Base-by-base conservation (phyloP, 1,139 yeast genomes). In the Pneumocystis oryctolagi region DNA sequence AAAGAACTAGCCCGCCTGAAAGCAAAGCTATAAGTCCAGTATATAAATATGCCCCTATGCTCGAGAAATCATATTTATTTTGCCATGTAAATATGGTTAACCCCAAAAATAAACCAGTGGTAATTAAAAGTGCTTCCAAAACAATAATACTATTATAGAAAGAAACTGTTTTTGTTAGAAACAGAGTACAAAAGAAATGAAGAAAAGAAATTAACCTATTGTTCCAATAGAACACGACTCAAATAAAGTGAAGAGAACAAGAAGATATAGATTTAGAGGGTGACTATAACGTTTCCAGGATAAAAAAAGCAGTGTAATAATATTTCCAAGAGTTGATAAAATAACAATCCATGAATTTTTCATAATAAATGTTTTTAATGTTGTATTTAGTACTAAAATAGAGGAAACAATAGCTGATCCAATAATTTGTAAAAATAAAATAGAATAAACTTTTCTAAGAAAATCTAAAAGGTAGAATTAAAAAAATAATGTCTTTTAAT, bases 61-160 rank as follows among this genome's bases (percentile, higher is more conserved):
- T 79, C 14, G 85, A 81, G 71, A 86, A 83, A 72, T 88, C 95
- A 70, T 87, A 87, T 71, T 82, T 84, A n/a, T 90, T 81, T 72
- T 89, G 95, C 73, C 85, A 77, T 3, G 96, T 92, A 74, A 88
- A 84, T 32, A 82, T 62, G 0, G 95, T 84, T 65, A 89, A 81
- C 0, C 95, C 95, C 35, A 83, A 74, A 67, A 89, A 89, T 5
- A 89, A 80, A 18, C 86, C 75, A 34, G 81, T 73, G 0, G 96
- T 89, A 64, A 89, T 78, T 57, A 83, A 72, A 25, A 88, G 76
- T 0, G 96, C 96, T 70, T 87, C 84, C 32, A 88, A 72, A 2
- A 89, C 84, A 30, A 85, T 77, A 16, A 78, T 79, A 1, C 87
- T 78, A 67, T 87, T 88, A 63, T 82, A 82, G 59, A 84, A 73